Percentiles rank a stretch among this genome's conserved stretches.
Evolutionary conservation across 2,329 filamentous ascomycete genomes (phyloP).

Genomic region (Alternaria postmessia): DNA sequence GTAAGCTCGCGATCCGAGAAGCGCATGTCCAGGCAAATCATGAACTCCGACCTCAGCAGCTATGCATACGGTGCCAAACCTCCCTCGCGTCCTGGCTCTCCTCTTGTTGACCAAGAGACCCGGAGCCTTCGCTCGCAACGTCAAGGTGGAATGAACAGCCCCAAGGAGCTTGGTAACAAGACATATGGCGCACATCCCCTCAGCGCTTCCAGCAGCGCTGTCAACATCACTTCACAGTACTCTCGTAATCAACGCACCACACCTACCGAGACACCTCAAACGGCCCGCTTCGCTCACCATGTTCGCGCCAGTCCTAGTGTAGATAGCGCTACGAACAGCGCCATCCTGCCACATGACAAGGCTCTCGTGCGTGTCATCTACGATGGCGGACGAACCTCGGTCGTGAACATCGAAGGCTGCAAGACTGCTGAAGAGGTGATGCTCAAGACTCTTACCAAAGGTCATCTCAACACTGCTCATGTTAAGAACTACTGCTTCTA

Average conservation of each 20-base stretch:
- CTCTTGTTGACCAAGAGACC: slow-evolving; percentile 67
- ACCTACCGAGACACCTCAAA: slow-evolving; percentile 69
- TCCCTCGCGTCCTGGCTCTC: slow-evolving; percentile 75
- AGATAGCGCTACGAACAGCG: slow-evolving; percentile 79
- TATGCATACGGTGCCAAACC: slow-evolving; percentile 61
- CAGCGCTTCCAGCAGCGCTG: slow-evolving; percentile 61
- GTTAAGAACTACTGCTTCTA: slow-evolving; percentile 98
- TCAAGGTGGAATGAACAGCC: slow-evolving; percentile 66
- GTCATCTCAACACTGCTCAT: slow-evolving; percentile 86
- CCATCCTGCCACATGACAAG: slow-evolving; percentile 83
- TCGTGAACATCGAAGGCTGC: slow-evolving; percentile 91
- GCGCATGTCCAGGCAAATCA: slow-evolving; percentile 58
- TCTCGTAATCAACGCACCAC: slow-evolving; percentile 55
- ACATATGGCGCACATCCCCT: slow-evolving; percentile 65
- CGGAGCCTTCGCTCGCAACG: slow-evolving; percentile 63
- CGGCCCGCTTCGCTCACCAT: slow-evolving; percentile 71
- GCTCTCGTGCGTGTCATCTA: slow-evolving; percentile 93
- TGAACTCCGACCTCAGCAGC: slow-evolving; percentile 51
- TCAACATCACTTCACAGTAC: slow-evolving; percentile 56
- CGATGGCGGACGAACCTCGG: slow-evolving; percentile 88
- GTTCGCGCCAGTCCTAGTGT: slow-evolving; percentile 82
- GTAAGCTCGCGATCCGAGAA: slow-evolving; percentile 56
- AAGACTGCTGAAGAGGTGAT: slow-evolving; percentile 93
- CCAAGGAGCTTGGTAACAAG: slow-evolving; percentile 61
- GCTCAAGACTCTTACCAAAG: slow-evolving; percentile 85